A percentile compares a stretch with the other conserved stretches of the same genome.
Conservation (phyloP, 2,329 filamentous ascomycete species). For the Exserohilum rostratum region DNA sequence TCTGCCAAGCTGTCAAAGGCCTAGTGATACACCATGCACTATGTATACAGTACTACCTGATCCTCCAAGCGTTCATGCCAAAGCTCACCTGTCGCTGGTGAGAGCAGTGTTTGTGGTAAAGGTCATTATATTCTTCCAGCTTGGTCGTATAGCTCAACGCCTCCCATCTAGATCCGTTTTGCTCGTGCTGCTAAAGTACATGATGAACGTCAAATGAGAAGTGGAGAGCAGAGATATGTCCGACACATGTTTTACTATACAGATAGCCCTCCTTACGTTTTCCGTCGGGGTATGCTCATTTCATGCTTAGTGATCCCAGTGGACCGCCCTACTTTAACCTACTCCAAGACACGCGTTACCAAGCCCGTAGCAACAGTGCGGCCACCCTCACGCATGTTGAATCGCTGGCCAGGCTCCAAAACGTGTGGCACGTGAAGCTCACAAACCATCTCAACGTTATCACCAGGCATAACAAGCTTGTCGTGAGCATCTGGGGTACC, state of each 20-base stretch:
- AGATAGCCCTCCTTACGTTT: conserved; percentile 20
- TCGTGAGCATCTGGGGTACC: conserved; percentile 71
- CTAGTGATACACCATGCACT: too few relatives aligned
- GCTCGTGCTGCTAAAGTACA: conserved; percentile 35
- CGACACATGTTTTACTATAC: conserved; percentile 29
- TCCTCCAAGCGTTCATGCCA: too few relatives aligned
- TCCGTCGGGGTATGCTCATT: conserved; percentile 14
- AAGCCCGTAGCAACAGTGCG: conserved; percentile 57
- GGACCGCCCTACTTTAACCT: conserved; percentile 38
- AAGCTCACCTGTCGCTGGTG: too few relatives aligned
- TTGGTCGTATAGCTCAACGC: conserved; percentile 26
- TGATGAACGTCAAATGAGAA: conserved; percentile 28
- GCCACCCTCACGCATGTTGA: conserved; percentile 98
- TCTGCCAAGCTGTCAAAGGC: too few relatives aligned
- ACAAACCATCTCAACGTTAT: conserved; percentile 98
- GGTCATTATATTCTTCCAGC: conserved; percentile 29
- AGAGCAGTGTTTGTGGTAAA: conserved; percentile 1
- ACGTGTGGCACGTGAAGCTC: conserved; percentile 84
- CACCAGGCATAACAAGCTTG: conserved; percentile 95
- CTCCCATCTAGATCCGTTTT: conserved; percentile 28
- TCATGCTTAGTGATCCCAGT: background rate
- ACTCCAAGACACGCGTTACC: conserved; percentile 47
- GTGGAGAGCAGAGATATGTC: conserved; percentile 33
- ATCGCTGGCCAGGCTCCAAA: conserved; percentile 88
- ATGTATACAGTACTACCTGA: too few relatives aligned